Base-by-base conservation (phyloP, 1,139 yeast species). In the Blastobotrys illinoisensis region DNA sequence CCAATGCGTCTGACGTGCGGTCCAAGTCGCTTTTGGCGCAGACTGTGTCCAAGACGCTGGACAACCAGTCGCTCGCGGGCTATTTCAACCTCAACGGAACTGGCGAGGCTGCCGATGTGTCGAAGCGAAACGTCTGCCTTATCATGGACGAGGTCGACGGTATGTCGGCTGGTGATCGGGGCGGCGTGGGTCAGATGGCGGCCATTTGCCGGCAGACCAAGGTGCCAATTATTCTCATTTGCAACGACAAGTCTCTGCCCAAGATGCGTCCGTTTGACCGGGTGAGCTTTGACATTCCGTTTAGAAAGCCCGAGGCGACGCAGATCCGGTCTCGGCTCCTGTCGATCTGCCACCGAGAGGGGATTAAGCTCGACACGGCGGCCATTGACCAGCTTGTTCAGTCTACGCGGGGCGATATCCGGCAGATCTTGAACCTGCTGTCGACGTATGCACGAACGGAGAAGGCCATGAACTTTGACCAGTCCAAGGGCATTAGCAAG, bases 71-170 rank as follows among this genome's bases (percentile, higher is more conserved):
- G 0, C 85, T 93, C 21, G 82, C 82, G 56, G 97, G 97, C 0
- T 89, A 75, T 65, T 85, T 88, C 72, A 74, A 79, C 48, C 48
- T 28, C 19, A 47, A 47, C 16, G 53, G 53, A 3, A 68, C 74
- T 36, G 71, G 72, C 36, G 72, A 69, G 14, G 66, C 51, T 6
- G 32, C 32, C 45, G 56, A 49, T 13, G 55, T 52, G 9, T 46
- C 51, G 9, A 32, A 50, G 68, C 78, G 79, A 57, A 82, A 81
- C 55, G 83, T 91, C 62, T 90, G 91, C 52, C 78, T 93, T 51
- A 86, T 95, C 60, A 90, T 95, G 98, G 99, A 95, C 72, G 99
- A 95, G 73, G 99, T 95, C 32, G 99, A 95, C 70, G 99, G 99
- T 62, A 93, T 95, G 99, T 88, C 97, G 47, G 90, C 95, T 65